Percentiles rank a stretch among this genome's conserved stretches.
phyloP scores from a whole-genome alignment of 2,329 filamentous ascomycete genomes.

The Monosporascus ibericus region DNA sequence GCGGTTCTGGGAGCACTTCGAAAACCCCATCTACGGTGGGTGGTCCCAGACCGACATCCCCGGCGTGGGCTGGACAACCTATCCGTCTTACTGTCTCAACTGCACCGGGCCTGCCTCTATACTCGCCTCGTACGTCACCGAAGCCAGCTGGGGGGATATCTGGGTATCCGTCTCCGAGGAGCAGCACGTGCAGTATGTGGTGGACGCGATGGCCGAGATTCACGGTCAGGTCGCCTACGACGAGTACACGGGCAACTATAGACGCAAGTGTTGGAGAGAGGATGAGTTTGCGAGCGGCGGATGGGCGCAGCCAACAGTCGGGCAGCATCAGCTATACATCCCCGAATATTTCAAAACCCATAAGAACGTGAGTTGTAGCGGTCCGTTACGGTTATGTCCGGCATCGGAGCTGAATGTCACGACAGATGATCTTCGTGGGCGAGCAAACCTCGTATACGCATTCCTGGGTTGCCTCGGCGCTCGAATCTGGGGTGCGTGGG shows the following conservation, averaged over 20 bases:
- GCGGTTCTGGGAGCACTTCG: slow-evolving; percentile 51
- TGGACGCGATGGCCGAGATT: slow-evolving; percentile 62
- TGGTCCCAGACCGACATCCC: slow-evolving; percentile 57
- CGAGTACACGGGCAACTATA: slow-evolving; percentile 59
- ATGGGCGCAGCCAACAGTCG: slow-evolving; percentile 55
- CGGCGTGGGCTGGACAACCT: slow-evolving; percentile 57
- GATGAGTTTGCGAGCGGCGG: slow-evolving; percentile 56
- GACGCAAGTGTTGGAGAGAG: slow-evolving; percentile 59
- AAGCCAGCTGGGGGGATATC: slow-evolving; percentile 30
- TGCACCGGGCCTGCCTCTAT: slow-evolving; percentile 55
- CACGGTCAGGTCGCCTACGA: slow-evolving; percentile 54
- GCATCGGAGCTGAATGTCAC: background rate
- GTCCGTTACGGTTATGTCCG: too few species aligned
- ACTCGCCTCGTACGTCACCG: slow-evolving; percentile 50
- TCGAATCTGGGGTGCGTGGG: slow-evolving; percentile 62
- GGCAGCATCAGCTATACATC: slow-evolving; percentile 64
- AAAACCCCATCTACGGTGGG: slow-evolving; percentile 55
- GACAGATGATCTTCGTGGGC: slow-evolving; percentile 58
- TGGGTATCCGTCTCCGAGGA: slow-evolving; percentile 45
- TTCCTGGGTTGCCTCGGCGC: slow-evolving; percentile 61
- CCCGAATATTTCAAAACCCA: slow-evolving; percentile 70
- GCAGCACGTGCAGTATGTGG: slow-evolving; percentile 57
- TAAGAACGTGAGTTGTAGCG: slow-evolving; percentile 36
- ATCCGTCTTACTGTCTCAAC: slow-evolving; percentile 62
- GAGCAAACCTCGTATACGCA: slow-evolving; percentile 69